phyloP scores from a whole-genome alignment of 139 green algal species.

The Zygnema circumcarinatum region DNA sequence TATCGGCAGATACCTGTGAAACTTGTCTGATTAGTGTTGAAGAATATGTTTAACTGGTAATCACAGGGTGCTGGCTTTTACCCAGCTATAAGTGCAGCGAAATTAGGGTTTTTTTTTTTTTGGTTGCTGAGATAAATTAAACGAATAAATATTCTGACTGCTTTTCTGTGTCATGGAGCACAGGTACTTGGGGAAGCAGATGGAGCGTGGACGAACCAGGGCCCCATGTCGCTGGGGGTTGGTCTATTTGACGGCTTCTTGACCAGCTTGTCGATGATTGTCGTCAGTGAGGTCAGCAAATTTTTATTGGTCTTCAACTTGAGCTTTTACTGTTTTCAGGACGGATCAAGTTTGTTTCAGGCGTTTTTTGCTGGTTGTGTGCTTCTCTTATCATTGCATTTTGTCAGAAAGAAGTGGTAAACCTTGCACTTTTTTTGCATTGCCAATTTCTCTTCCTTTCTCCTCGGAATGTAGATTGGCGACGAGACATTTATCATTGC shows the following conservation, averaged over 20 bases:
- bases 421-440: not conserved
- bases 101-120: no score
- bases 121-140: no score
- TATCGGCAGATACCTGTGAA: no score
- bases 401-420: not conserved
- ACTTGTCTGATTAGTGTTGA: no score
- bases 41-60: no score
- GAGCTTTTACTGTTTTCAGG: not conserved
- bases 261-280: constrained; percentile 51
- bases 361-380: not conserved
- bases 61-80: no score
- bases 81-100: no score
- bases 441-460: not conserved
- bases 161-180: no score
- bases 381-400: not conserved
- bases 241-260: constrained; percentile 34
- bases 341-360: not conserved
- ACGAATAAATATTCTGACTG: no score
- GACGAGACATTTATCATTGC: constrained; percentile 76
- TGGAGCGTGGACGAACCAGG: no score
- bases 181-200: no score
- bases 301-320: not conserved
- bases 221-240: no score
- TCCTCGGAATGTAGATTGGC: constrained; percentile 50
- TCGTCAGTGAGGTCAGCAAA: constrained; percentile 36